These are phyloP conservation scores for Candida tetrigidarum DNA, from an alignment of 1,139 yeast genomes.

Conservation along the genomic window DNA sequence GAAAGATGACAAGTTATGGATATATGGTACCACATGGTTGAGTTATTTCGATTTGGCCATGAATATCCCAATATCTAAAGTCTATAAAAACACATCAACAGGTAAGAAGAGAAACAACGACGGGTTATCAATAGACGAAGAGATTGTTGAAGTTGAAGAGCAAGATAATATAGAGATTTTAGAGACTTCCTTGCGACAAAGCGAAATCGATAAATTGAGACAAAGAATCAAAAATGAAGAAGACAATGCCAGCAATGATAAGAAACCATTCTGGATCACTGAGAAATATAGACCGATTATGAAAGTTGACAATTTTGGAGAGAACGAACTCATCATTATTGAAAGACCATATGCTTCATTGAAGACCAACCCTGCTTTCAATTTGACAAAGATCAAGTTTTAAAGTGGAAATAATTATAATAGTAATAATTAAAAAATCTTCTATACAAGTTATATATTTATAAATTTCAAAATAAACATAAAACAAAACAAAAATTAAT, in stretches of 20 bases:
- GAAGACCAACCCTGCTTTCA: slow-evolving; percentile 72
- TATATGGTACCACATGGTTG: slow-evolving; percentile 89
- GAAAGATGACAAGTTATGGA: slow-evolving; percentile 59
- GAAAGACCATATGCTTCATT: slow-evolving; percentile 75
- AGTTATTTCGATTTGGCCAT: slow-evolving; percentile 71
- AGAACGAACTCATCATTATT: slow-evolving; percentile 66
- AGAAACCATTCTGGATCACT: slow-evolving; percentile 72
- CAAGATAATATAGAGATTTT: slow-evolving; percentile 38
- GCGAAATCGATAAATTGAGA: slow-evolving; percentile 33
- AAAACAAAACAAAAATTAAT: no score
- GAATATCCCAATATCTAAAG: slow-evolving; percentile 54
- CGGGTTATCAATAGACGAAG: slow-evolving; percentile 53
- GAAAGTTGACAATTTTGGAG: slow-evolving; percentile 59
- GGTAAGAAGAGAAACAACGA: slow-evolving; percentile 65
- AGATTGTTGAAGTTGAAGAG: slow-evolving; percentile 19
- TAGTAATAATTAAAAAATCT: not conserved
- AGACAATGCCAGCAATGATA: slow-evolving; percentile 29
- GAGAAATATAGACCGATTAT: slow-evolving; percentile 78
- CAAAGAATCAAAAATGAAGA: slow-evolving; percentile 24
- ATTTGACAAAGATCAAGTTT: slow-evolving; percentile 66
- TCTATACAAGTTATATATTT: slow-evolving; percentile 7
- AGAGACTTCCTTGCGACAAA: slow-evolving; percentile 35
- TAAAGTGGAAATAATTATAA: slow-evolving; percentile 22
- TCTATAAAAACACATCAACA: slow-evolving; percentile 28
- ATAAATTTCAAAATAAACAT: slow-evolving; percentile 2